phyloP scores from a whole-genome alignment of 106 monocot genomes.

The Dendrobium officinale region DNA sequence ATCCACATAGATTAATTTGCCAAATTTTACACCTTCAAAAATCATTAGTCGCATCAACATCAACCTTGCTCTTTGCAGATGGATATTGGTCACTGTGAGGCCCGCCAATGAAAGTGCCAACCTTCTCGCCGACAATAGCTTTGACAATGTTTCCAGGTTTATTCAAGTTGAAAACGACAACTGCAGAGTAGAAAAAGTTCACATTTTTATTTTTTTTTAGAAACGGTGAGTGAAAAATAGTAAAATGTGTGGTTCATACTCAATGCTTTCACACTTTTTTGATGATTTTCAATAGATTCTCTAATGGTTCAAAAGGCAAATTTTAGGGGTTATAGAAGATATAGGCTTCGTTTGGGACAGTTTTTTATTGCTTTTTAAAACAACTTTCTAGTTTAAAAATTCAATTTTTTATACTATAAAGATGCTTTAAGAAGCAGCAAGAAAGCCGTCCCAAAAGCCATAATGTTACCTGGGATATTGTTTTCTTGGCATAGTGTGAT shows the following conservation, averaged over 20 bases:
- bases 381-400: no score
- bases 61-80: slow-evolving; percentile 4
- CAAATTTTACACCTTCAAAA: neutral
- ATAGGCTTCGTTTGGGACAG: neutral
- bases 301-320: no score
- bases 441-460: no score
- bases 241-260: no score
- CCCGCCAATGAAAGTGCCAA: slow-evolving; percentile 52
- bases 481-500: slow-evolving; percentile 85
- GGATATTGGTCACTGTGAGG: slow-evolving; percentile 12
- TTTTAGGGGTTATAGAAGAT: neutral
- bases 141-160: slow-evolving; percentile 67
- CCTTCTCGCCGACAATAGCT: slow-evolving; percentile 67
- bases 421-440: no score
- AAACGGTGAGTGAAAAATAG: no score
- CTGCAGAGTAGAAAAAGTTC: slow-evolving; percentile 17
- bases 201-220: neutral
- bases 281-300: no score
- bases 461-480: slow-evolving; percentile 52
- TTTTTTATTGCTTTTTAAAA: no score
- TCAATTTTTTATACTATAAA: no score
- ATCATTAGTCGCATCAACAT: neutral
- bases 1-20: no score
- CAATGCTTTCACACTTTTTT: no score
- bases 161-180: slow-evolving; percentile 75